Conservation (phyloP, 139 green algal genomes). For the Choricystis sp. region DNA sequence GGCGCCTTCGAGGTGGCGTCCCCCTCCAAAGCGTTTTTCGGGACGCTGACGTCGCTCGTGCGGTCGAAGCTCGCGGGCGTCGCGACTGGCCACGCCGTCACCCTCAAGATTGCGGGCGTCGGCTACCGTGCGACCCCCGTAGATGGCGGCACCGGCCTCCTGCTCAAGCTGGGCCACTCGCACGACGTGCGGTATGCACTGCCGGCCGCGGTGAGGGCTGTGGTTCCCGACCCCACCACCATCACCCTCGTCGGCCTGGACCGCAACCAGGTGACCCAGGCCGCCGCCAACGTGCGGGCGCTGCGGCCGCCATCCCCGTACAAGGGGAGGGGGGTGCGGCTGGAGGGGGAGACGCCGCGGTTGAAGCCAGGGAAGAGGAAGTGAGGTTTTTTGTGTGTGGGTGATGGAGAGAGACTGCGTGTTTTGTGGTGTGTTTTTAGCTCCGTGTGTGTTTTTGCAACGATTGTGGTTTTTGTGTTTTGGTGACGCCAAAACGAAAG, state of each 20-base stretch:
- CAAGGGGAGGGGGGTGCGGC: conserved; percentile 8
- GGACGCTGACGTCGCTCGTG: conserved; percentile 1
- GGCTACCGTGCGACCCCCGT: conserved; percentile 3
- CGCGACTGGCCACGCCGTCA: conserved; percentile 1
- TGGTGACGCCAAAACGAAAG: too few relatives aligned
- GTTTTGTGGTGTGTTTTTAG: too few relatives aligned
- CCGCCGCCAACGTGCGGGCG: conserved; percentile 1
- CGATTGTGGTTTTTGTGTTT: too few relatives aligned
- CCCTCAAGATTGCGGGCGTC: conserved; percentile 4
- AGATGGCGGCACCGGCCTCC: not conserved
- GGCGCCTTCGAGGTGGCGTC: conserved; percentile 1
- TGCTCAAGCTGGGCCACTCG: conserved; percentile 6
- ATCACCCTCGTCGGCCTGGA: conserved; percentile 5
- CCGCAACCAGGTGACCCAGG: conserved; percentile 10
- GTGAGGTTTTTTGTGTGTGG: too few relatives aligned
- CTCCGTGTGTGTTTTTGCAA: too few relatives aligned
- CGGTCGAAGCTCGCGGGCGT: conserved; percentile 6
- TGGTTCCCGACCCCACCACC: conserved; percentile 6
- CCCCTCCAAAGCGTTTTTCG: conserved; percentile 2
- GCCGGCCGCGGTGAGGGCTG: not conserved
- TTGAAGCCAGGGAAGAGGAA: conserved; percentile 8
- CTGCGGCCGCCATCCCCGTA: conserved; percentile 7
- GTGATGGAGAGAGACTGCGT: not conserved
- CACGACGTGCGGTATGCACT: conserved; percentile 3
- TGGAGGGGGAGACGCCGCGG: not conserved